Percentiles rank a stretch among this genome's conserved stretches.
phyloP scores from a whole-genome alignment of 2,329 filamentous ascomycete species.

The Calcarisporium arbuscula region DNA sequence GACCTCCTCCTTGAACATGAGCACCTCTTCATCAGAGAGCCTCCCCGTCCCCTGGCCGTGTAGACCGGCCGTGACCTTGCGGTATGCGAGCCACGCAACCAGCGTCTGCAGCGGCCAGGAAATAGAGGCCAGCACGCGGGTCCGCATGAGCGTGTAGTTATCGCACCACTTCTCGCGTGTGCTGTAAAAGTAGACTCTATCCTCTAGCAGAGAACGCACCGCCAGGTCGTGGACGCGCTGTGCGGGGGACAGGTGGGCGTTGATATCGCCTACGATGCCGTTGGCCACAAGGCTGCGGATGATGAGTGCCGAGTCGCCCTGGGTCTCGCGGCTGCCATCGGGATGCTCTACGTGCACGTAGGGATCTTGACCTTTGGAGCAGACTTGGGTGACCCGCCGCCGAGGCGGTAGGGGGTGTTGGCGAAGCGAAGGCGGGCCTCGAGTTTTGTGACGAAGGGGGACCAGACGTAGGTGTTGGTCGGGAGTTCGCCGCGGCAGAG shows the following conservation, averaged over 20 bases:
- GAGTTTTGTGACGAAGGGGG: slow-evolving; percentile 56
- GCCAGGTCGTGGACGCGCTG: slow-evolving; percentile 43
- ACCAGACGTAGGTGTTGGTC: slow-evolving; percentile 42
- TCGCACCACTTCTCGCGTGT: slow-evolving; percentile 49
- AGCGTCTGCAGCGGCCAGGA: slow-evolving; percentile 46
- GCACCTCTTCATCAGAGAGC: slow-evolving; percentile 43
- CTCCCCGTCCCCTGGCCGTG: slow-evolving; percentile 51
- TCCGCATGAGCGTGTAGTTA: slow-evolving; percentile 54
- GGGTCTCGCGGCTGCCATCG: slow-evolving; percentile 4
- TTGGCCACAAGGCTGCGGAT: slow-evolving; percentile 32
- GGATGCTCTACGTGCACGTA: too few relatives aligned
- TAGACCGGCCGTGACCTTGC: slow-evolving; percentile 35
- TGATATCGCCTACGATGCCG: slow-evolving; percentile 41
- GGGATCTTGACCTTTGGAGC: slow-evolving; percentile 53
- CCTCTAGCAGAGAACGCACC: slow-evolving; percentile 49
- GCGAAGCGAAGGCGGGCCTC: slow-evolving; percentile 54
- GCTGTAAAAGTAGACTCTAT: slow-evolving; percentile 54
- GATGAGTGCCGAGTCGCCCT: slow-evolving; percentile 53
- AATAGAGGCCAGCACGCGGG: slow-evolving; percentile 38
- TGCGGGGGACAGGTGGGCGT: slow-evolving; percentile 28
- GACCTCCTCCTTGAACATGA: slow-evolving; percentile 37
- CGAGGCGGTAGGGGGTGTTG: slow-evolving; percentile 37
- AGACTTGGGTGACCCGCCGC: slow-evolving; percentile 34
- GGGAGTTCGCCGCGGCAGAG: slow-evolving; percentile 45
- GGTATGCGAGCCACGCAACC: slow-evolving; percentile 44